These are phyloP conservation scores for Musa troglodytarum DNA, from an alignment of 176 grass and related monocot species.

Conservation along the genomic window DNA sequence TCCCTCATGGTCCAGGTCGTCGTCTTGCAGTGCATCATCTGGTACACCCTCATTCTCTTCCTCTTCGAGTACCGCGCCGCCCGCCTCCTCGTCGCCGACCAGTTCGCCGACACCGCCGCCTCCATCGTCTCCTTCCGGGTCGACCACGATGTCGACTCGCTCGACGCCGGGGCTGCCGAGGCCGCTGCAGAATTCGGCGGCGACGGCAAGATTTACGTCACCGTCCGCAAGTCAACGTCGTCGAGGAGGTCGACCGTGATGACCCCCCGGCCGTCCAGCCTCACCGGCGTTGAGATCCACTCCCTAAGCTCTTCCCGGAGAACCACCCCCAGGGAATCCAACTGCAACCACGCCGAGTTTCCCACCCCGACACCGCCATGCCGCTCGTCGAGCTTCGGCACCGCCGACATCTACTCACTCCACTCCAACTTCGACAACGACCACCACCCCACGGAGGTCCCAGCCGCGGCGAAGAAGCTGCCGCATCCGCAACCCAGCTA, in stretches of 20 bases:
- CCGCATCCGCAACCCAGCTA: no score
- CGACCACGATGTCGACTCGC: conserved; percentile 53
- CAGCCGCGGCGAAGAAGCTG: no score
- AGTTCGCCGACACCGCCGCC: conserved; percentile 69
- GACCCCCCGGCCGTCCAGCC: conserved; percentile 74
- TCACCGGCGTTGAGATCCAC: conserved; percentile 57
- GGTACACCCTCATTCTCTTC: conserved; percentile 93
- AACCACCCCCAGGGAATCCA: no score
- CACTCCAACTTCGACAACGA: no score
- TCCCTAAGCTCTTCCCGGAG: no score
- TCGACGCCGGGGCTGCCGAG: conserved; percentile 48
- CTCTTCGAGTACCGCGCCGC: conserved; percentile 86
- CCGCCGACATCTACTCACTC: no score
- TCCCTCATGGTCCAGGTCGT: conserved; percentile 80
- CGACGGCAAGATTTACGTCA: conserved; percentile 59
- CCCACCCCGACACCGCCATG: no score
- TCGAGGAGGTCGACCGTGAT: conserved; percentile 46
- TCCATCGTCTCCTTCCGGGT: conserved; percentile 53
- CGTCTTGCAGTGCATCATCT: conserved; percentile 89
- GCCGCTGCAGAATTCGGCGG: conserved; percentile 52
- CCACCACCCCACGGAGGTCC: no score
- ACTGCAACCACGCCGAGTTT: no score
- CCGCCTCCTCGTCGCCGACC: conserved; percentile 44
- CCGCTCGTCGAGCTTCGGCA: no score
- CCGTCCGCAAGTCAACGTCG: conserved; percentile 56